phyloP scores from a whole-genome alignment of 2,329 filamentous ascomycete species.

The Cordyceps cicadae region DNA sequence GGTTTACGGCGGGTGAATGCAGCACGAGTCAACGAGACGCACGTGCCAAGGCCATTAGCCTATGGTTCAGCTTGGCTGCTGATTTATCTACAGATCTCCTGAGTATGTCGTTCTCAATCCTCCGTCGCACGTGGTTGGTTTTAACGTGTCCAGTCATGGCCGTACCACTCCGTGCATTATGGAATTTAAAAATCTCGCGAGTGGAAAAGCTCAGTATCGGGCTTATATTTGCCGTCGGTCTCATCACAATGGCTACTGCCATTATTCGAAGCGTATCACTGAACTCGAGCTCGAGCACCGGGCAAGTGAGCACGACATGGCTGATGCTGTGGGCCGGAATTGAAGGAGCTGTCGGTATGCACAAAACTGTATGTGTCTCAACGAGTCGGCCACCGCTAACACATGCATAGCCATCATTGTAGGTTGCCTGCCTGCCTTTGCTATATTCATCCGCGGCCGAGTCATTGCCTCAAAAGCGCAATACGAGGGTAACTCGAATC shows the following conservation, averaged over 20 bases:
- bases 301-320: conserved; percentile 17
- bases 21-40: conserved; percentile 12
- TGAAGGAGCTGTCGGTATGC: conserved; percentile 16
- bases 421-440: conserved; percentile 16
- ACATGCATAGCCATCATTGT: conserved; percentile 14
- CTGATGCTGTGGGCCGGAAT: conserved; percentile 17
- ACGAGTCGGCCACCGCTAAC: neutral
- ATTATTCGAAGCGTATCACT: conserved; percentile 16
- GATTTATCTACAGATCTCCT: conserved; percentile 17
- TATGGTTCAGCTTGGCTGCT: conserved; percentile 16
- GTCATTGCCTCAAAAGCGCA: conserved; percentile 10
- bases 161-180: conserved; percentile 14
- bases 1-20: conserved; percentile 16
- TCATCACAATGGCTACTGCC: conserved; percentile 16
- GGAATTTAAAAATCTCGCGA: conserved; percentile 14
- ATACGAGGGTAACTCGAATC: conserved; percentile 8
- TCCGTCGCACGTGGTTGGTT: neutral
- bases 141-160: conserved; percentile 14
- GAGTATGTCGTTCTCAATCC: conserved; percentile 9
- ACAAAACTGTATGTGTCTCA: neutral
- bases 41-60: conserved; percentile 15
- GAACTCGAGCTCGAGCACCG: conserved; percentile 8
- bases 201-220: conserved; percentile 16
- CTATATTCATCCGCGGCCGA: conserved; percentile 15
- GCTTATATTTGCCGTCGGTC: conserved; percentile 13